Evolutionary conservation across 75 land plant genomes (phyloP).

Genomic region (Sequoiadendron giganteum): DNA sequence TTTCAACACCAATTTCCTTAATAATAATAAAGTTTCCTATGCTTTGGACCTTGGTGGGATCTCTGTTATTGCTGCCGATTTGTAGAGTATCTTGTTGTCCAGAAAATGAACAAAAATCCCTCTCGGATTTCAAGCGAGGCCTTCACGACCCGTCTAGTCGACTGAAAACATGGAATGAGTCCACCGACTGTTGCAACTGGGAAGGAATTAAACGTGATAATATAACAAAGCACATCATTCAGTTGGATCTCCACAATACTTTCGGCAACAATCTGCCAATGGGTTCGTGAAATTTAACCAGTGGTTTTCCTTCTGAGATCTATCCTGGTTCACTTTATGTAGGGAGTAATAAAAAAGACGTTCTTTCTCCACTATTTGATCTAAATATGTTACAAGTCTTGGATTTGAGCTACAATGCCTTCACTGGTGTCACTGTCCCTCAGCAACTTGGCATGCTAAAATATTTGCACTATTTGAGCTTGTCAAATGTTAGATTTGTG

Average conservation of each 20-base stretch:
- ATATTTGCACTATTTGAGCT: not conserved
- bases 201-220: not conserved
- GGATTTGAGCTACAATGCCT: not conserved
- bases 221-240: not conserved
- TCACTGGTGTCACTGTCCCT: not conserved
- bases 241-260: not conserved
- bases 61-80: not conserved
- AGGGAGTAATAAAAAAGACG: conserved; percentile 9
- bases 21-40: too few relatives aligned
- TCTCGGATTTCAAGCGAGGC: not conserved
- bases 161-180: not conserved
- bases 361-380: conserved; percentile 1
- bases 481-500: not conserved
- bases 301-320: not conserved
- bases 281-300: not conserved
- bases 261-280: not conserved
- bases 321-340: too few relatives aligned
- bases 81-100: not conserved
- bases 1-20: too few relatives aligned
- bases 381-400: not conserved
- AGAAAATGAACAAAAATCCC: not conserved
- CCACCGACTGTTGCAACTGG: not conserved
- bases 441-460: not conserved
- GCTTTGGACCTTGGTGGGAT: not conserved
- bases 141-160: not conserved